phyloP scores from a whole-genome alignment of 1,139 yeast species.

The Taiozyma sp. region DNA sequence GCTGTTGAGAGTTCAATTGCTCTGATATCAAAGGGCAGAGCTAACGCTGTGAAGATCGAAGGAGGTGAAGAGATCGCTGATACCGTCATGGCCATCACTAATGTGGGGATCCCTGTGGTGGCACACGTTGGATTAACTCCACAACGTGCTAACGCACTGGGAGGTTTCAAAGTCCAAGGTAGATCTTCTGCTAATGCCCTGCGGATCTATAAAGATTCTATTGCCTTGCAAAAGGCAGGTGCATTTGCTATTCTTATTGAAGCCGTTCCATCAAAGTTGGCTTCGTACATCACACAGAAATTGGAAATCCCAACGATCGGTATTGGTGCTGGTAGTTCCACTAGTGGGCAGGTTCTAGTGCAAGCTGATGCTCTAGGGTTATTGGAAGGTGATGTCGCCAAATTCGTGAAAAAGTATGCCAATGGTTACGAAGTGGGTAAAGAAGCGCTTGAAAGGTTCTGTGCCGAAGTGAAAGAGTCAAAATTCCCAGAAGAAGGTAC shows the following conservation, averaged over 20 bases:
- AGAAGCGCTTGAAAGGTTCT: constrained; percentile 49
- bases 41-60: constrained; percentile 83
- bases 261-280: constrained; percentile 80
- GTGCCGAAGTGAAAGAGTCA: constrained; percentile 48
- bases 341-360: constrained; percentile 90
- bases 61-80: constrained; percentile 60
- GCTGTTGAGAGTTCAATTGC: constrained; percentile 63
- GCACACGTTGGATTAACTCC: constrained; percentile 95
- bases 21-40: constrained; percentile 55
- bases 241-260: constrained; percentile 75
- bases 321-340: constrained; percentile 86
- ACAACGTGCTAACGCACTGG: constrained; percentile 71
- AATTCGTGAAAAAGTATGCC: constrained; percentile 72
- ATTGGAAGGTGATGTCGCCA: constrained; percentile 58
- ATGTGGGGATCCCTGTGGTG: constrained; percentile 81
- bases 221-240: constrained; percentile 70
- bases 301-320: constrained; percentile 83
- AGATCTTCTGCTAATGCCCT: constrained; percentile 48
- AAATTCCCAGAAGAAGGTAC: constrained; percentile 56
- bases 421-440: constrained; percentile 47
- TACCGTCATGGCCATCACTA: constrained; percentile 47
- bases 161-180: constrained; percentile 91
- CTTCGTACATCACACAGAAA: constrained; percentile 54
- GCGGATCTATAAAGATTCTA: constrained; percentile 62
- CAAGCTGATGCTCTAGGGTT: constrained; percentile 81